phyloP scores from a whole-genome alignment of 2,329 filamentous ascomycete species.

The Cladosporium colombiae region DNA sequence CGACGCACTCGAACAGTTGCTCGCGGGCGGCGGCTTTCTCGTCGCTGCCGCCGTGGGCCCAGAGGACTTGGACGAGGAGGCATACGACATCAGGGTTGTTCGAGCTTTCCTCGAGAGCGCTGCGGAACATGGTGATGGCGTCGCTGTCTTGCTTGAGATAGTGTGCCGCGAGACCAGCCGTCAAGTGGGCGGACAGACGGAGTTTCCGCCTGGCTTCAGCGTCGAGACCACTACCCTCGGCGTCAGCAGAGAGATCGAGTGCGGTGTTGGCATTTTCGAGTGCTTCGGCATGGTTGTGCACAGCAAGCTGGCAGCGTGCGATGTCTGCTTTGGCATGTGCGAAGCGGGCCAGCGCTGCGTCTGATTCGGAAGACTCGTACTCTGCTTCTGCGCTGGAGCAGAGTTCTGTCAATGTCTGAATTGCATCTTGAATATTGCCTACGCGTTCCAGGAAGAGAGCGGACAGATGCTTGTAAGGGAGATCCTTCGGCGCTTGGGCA shows the following conservation, averaged over 20 bases:
- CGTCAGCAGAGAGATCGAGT: slow-evolving; percentile 74
- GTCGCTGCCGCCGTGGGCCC: slow-evolving; percentile 78
- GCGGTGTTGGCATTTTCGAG: slow-evolving; percentile 79
- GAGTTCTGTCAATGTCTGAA: slow-evolving; percentile 64
- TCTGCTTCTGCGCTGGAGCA: slow-evolving; percentile 73
- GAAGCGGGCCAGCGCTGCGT: slow-evolving; percentile 71
- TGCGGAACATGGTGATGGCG: slow-evolving; percentile 77
- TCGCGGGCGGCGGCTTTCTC: slow-evolving; percentile 76
- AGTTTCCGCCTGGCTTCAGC: slow-evolving; percentile 67
- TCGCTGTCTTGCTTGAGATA: slow-evolving; percentile 65
- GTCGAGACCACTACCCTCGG: slow-evolving; percentile 63
- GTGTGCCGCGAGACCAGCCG: slow-evolving; percentile 80
- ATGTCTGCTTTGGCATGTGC: slow-evolving; percentile 84
- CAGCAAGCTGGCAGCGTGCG: slow-evolving; percentile 77
- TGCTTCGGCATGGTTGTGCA: slow-evolving; percentile 65
- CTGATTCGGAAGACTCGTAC: slow-evolving; percentile 81
- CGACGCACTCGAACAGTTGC: slow-evolving; percentile 77
- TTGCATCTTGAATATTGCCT: slow-evolving; percentile 65
- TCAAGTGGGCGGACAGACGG: slow-evolving; percentile 81
- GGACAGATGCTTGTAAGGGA: slow-evolving; percentile 74
- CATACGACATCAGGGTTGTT: slow-evolving; percentile 82
- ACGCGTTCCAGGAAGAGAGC: slow-evolving; percentile 82
- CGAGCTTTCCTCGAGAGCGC: slow-evolving; percentile 74
- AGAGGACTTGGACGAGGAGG: slow-evolving; percentile 85
- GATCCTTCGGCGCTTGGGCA: slow-evolving; percentile 67